These are phyloP conservation scores for Helminthosporium solani DNA, from an alignment of 2,329 filamentous ascomycete species.

Conservation along the genomic window DNA sequence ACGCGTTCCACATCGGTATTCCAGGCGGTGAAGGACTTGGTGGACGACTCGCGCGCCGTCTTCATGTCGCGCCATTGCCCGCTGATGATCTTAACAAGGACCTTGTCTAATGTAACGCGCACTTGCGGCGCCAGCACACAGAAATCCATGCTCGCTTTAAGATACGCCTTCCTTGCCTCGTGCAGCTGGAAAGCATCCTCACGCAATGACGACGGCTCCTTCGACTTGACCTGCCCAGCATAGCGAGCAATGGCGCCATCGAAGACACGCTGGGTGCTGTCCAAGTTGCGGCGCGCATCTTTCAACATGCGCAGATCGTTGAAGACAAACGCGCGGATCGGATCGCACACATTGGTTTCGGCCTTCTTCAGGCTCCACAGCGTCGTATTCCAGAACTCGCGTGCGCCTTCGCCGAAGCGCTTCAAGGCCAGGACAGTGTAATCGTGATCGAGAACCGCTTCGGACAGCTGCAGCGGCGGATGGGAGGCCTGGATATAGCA, in stretches of 20 bases:
- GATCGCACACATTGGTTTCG: conserved; percentile 75
- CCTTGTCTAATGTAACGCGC: conserved; percentile 77
- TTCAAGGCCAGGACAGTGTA: conserved; percentile 87
- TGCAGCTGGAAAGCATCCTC: conserved; percentile 97
- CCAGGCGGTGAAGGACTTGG: conserved; percentile 64
- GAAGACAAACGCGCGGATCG: conserved; percentile 73
- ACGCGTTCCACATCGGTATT: conserved; percentile 85
- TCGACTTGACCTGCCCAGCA: conserved; percentile 82
- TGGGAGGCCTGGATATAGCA: conserved; percentile 72
- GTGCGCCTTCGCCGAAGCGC: conserved; percentile 78
- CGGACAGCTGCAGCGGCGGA: conserved; percentile 72
- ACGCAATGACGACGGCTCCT: conserved; percentile 84
- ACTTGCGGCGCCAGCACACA: conserved; percentile 85
- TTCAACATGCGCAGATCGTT: conserved; percentile 84
- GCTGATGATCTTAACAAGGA: conserved; percentile 79
- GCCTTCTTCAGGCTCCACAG: conserved; percentile 74
- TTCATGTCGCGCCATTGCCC: conserved; percentile 90
- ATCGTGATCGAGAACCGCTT: conserved; percentile 89
- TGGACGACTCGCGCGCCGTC: conserved; percentile 64
- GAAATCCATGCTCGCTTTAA: conserved; percentile 92
- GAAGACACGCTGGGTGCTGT: conserved; percentile 78
- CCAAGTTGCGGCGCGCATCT: conserved; percentile 73
- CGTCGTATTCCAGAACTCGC: conserved; percentile 82
- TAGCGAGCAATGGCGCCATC: conserved; percentile 82
- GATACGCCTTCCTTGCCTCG: conserved; percentile 84